phyloP scores from a whole-genome alignment of 164 flowering plant genomes.

The Amborella trichopoda region DNA sequence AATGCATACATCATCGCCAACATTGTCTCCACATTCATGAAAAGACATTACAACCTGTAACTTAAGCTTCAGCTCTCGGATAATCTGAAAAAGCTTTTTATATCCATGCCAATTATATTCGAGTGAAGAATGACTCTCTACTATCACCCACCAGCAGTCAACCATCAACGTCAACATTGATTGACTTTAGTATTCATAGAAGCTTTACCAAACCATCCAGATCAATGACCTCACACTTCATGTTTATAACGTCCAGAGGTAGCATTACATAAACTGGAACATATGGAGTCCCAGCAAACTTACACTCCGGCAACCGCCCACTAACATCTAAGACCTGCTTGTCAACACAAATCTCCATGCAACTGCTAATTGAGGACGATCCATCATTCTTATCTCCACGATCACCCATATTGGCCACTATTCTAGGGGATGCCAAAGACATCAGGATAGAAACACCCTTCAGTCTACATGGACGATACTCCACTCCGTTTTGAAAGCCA shows the following conservation, averaged over 20 bases:
- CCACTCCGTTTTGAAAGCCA: conserved; percentile 29
- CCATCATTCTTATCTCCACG: conserved; percentile 26
- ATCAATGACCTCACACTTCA: conserved; percentile 78
- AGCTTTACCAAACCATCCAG: conserved; percentile 70
- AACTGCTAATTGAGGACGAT: conserved; percentile 33
- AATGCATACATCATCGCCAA: conserved; percentile 79
- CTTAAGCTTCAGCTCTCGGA: conserved; percentile 64
- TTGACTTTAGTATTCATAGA: conserved; percentile 56
- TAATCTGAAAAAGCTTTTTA: conserved; percentile 61
- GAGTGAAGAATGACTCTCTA: conserved; percentile 70
- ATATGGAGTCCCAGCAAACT: conserved; percentile 10
- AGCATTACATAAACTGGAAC: conserved; percentile 13
- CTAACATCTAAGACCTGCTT: too few relatives aligned
- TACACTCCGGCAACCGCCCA: conserved; percentile 10
- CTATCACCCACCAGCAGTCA: conserved; percentile 97
- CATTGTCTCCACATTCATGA: conserved; percentile 92
- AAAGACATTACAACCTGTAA: conserved; percentile 83
- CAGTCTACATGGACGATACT: conserved; percentile 32
- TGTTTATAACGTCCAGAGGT: conserved; percentile 29
- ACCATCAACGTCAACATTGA: conserved; percentile 79
- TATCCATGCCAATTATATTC: conserved; percentile 83
- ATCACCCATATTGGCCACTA: conserved; percentile 37
- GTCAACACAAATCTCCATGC: conserved; percentile 33
- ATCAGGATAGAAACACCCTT: conserved; percentile 43
- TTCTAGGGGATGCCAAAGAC: conserved; percentile 30